Evolutionary conservation across 768 basidiomycete species (phyloP).

Genomic region (Lentinus tigrinus): DNA sequence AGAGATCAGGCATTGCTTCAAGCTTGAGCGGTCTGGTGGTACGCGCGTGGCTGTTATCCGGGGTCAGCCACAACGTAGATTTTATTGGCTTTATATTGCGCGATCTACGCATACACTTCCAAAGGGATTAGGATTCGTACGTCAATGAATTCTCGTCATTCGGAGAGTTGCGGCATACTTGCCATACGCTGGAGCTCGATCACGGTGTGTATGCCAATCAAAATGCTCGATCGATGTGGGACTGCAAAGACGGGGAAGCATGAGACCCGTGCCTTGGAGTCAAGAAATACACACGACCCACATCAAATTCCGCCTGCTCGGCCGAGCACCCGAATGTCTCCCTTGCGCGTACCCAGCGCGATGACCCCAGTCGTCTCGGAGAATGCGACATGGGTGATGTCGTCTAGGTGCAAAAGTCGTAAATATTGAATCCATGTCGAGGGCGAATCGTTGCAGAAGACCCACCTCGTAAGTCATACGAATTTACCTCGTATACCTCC

Average conservation of each 20-base stretch:
- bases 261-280: no score
- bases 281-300: not conserved
- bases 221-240: no score
- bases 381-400: slow-evolving; percentile 31
- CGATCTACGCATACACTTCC: no score
- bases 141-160: not conserved
- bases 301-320: not conserved
- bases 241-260: no score
- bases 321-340: slow-evolving; percentile 24
- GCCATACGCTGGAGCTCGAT: no score
- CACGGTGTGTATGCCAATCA: no score
- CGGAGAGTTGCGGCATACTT: not conserved
- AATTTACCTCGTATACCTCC: slow-evolving; percentile 28
- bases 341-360: slow-evolving; percentile 28
- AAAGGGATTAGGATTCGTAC: no score
- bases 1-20: not conserved
- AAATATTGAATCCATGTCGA: not conserved
- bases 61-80: no score
- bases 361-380: slow-evolving; percentile 30
- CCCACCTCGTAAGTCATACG: slow-evolving; percentile 31
- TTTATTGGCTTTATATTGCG: no score
- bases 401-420: slow-evolving; percentile 19
- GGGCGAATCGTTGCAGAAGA: not conserved
- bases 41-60: not conserved
- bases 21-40: not conserved